A percentile compares a stretch with the other conserved stretches of the same genome.
These are phyloP conservation scores for Podaxis pistillaris DNA, from an alignment of 768 basidiomycete species.

Conservation along the genomic window DNA sequence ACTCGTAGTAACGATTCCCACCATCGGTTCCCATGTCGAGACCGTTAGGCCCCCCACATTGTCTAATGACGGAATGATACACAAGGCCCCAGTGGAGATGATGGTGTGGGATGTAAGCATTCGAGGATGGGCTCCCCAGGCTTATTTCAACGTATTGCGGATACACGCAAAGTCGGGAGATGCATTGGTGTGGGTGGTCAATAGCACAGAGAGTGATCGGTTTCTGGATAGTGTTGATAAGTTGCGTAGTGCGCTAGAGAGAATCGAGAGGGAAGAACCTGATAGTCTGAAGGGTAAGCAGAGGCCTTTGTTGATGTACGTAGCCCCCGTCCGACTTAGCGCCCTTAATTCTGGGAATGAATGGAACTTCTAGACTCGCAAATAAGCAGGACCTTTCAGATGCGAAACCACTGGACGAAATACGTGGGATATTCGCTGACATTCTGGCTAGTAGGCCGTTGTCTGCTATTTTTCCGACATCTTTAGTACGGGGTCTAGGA, in stretches of 20 bases:
- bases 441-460: slow-evolving; percentile 28
- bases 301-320: slow-evolving; percentile 34
- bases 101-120: background rate
- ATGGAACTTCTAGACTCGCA: slow-evolving; percentile 37
- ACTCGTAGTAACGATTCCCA: slow-evolving; percentile 38
- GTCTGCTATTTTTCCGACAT: slow-evolving; percentile 26
- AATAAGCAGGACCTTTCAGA: slow-evolving; percentile 64
- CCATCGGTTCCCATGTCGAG: slow-evolving; percentile 59
- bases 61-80: background rate
- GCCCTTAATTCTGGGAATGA: background rate
- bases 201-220: slow-evolving; percentile 46
- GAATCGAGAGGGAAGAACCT: slow-evolving; percentile 12
- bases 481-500: slow-evolving; percentile 14
- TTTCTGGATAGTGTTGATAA: slow-evolving; percentile 52
- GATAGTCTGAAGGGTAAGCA: background rate
- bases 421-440: slow-evolving; percentile 32
- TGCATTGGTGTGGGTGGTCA: slow-evolving; percentile 64
- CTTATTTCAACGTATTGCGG: slow-evolving; percentile 23
- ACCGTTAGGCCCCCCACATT: slow-evolving; percentile 34
- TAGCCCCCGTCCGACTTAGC: background rate
- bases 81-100: background rate
- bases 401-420: slow-evolving; percentile 46
- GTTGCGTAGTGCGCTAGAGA: slow-evolving; percentile 38
- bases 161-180: slow-evolving; percentile 32
- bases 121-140: background rate